A percentile compares a stretch with the other conserved stretches of the same genome.
phyloP scores from a whole-genome alignment of 106 monocot genomes.

The Platanthera zijinensis region DNA sequence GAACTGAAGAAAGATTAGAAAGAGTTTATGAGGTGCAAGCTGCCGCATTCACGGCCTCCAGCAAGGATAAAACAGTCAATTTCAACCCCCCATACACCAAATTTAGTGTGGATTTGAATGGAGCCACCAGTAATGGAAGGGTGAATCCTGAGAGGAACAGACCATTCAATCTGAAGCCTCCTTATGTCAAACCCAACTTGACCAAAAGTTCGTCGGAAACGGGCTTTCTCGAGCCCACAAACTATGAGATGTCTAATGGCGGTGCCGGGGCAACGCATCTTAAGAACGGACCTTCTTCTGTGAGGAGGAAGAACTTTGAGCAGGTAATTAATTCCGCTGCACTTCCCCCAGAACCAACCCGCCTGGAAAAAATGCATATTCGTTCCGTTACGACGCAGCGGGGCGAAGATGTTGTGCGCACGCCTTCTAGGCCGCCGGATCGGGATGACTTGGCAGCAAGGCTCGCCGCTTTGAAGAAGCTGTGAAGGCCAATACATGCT shows the following conservation, averaged over 20 bases:
- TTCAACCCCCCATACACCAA: conserved; percentile 37
- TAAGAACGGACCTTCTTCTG: neutral
- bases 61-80: conserved; percentile 16
- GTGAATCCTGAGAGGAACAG: conserved; percentile 8
- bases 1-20: conserved; percentile 9
- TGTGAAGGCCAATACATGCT: no score
- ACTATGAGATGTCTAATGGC: conserved; percentile 6
- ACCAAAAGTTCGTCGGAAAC: neutral
- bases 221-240: conserved; percentile 10
- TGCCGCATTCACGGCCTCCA: conserved; percentile 5
- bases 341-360: no score
- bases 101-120: neutral
- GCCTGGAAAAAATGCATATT: no score
- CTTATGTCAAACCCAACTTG: conserved; percentile 21
- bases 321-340: no score
- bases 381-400: no score
- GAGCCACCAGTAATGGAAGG: neutral
- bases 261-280: conserved; percentile 13
- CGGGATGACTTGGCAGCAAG: no score
- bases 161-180: conserved; percentile 15
- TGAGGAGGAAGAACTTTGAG: no score
- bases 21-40: neutral
- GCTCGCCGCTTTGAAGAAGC: no score
- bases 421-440: no score
- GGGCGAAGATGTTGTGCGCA: no score